These are phyloP conservation scores for Linnemannia exigua DNA, from an alignment of 192 early-diverging fungal species.

Conservation along the genomic window DNA sequence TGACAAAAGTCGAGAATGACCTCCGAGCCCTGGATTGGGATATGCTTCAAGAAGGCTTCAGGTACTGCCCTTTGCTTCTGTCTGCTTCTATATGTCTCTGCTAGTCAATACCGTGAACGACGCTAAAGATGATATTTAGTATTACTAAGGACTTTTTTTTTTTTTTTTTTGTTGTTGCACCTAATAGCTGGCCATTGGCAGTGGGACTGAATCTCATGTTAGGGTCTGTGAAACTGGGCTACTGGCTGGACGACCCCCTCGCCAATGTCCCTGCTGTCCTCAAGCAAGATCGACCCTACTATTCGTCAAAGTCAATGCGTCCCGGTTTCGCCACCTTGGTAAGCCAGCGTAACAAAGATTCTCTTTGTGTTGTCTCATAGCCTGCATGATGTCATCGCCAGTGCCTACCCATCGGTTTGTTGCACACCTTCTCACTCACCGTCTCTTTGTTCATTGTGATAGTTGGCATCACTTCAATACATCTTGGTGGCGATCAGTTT, in stretches of 20 bases:
- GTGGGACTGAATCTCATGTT: conserved; percentile 38
- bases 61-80: conserved; percentile 5
- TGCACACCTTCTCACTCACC: neutral
- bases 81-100: too few species aligned
- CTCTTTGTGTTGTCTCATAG: neutral
- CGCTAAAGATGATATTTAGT: too few species aligned
- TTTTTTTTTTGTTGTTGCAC: too few species aligned
- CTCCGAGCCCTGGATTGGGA: conserved; percentile 52
- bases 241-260: conserved; percentile 50
- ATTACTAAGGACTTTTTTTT: too few species aligned
- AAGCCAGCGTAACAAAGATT: neutral
- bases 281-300: conserved; percentile 21
- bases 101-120: too few species aligned
- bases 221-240: conserved; percentile 40
- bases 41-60: conserved; percentile 41
- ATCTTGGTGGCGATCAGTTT: conserved; percentile 44
- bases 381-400: neutral
- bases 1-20: conserved; percentile 34
- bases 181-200: conserved; percentile 41
- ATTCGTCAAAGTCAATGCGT: conserved; percentile 20
- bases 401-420: neutral
- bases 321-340: conserved; percentile 30
- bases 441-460: neutral
- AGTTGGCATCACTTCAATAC: conserved; percentile 32
- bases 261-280: conserved; percentile 38